Evolutionary conservation across 2,329 filamentous ascomycete species (phyloP).

Genomic region (Fusarium staphyleae): DNA sequence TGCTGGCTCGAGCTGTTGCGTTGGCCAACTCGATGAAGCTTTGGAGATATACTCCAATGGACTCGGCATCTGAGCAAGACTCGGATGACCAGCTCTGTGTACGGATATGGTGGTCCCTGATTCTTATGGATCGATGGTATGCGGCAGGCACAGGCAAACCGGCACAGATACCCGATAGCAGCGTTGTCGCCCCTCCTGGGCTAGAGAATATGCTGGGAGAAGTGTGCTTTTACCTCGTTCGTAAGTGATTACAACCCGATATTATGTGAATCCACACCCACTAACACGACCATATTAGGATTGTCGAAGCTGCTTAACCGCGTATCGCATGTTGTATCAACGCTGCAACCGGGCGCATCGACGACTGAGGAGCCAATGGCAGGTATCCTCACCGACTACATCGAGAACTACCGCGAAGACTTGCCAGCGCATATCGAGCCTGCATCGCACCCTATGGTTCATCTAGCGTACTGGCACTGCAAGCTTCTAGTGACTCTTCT

Average conservation of each 20-base stretch:
- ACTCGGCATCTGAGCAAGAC: constrained; percentile 60
- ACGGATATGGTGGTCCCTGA: constrained; percentile 75
- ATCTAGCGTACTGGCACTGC: constrained; percentile 74
- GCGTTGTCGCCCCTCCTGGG: constrained; percentile 64
- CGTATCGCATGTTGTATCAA: constrained; percentile 49
- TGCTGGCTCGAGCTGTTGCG: constrained; percentile 71
- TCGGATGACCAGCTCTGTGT: constrained; percentile 68
- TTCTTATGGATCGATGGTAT: constrained; percentile 77
- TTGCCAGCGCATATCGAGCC: constrained; percentile 65
- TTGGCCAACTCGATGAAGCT: constrained; percentile 71
- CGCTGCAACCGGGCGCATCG: constrained; percentile 46
- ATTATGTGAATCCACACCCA: too few relatives aligned
- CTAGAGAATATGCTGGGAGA: constrained; percentile 69
- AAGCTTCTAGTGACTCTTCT: constrained; percentile 69
- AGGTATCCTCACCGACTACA: constrained; percentile 47
- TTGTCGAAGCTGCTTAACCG: constrained; percentile 62
- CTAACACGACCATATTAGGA: constrained; percentile 48
- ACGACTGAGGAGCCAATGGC: constrained; percentile 47
- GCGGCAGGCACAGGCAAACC: constrained; percentile 71
- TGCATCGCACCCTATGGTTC: constrained; percentile 61
- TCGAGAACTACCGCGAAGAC: constrained; percentile 70
- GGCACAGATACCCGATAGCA: constrained; percentile 67
- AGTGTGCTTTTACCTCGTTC: constrained; percentile 67
- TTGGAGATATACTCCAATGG: constrained; percentile 53
- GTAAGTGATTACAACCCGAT: constrained; percentile 55